Conservation (phyloP, 2,329 filamentous ascomycete genomes). For the Ascochyta lentis region DNA sequence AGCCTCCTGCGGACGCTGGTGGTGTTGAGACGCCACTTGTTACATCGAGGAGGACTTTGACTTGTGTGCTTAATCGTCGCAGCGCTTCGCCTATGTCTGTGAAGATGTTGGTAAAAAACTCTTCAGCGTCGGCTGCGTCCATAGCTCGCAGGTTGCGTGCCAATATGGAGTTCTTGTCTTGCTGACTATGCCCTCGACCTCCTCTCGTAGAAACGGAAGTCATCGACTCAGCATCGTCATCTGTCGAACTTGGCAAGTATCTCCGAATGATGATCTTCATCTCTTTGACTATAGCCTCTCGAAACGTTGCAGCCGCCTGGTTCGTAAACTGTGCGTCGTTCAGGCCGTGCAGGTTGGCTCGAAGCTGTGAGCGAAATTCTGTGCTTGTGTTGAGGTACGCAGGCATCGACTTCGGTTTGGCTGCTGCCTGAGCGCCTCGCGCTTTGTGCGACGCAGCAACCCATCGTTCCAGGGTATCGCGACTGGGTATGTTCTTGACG, state of each 20-base stretch:
- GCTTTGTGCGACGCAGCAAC: constrained; percentile 76
- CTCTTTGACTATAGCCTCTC: constrained; percentile 83
- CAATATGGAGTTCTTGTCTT: constrained; percentile 88
- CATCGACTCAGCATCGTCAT: constrained; percentile 91
- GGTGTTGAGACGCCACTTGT: constrained; percentile 73
- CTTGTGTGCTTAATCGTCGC: constrained; percentile 83
- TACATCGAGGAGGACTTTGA: constrained; percentile 93
- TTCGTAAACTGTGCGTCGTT: constrained; percentile 80
- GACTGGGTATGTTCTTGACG: constrained; percentile 71
- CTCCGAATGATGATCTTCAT: constrained; percentile 83
- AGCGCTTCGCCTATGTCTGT: constrained; percentile 86
- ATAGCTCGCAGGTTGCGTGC: constrained; percentile 87
- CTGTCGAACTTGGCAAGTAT: constrained; percentile 88
- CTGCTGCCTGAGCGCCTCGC: constrained; percentile 70
- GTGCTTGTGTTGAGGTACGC: constrained; percentile 78
- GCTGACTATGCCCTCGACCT: constrained; percentile 70
- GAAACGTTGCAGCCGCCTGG: constrained; percentile 81
- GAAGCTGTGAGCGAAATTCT: constrained; percentile 72
- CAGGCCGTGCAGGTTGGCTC: constrained; percentile 77
- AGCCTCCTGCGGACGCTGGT: constrained; percentile 46
- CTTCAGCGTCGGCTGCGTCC: constrained; percentile 83
- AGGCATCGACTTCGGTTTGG: constrained; percentile 70
- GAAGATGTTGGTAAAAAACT: constrained; percentile 82
- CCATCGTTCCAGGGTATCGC: constrained; percentile 85
- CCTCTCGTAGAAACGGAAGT: constrained; percentile 82